These are phyloP conservation scores for Aspergillus ellipticus DNA, from an alignment of 495 filamentous ascomycete species.

Conservation along the genomic window DNA sequence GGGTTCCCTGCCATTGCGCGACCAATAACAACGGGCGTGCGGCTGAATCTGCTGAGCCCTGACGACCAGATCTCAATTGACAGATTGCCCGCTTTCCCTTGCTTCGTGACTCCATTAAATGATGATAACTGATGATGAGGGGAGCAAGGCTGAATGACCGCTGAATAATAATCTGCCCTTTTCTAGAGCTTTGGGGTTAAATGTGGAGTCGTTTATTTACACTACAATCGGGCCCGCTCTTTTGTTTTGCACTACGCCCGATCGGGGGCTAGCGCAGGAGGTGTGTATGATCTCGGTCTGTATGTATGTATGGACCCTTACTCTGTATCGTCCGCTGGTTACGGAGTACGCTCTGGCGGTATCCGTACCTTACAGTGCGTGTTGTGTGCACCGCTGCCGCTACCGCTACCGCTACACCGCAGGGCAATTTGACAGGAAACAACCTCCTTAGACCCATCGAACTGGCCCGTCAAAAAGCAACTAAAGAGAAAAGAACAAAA, in stretches of 20 bases:
- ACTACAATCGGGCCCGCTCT: conserved; percentile 20
- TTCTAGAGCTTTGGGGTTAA: conserved; percentile 18
- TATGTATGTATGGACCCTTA: conserved; percentile 9
- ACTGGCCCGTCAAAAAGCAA: conserved; percentile 2
- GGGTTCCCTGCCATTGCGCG: not conserved
- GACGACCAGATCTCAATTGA: not conserved
- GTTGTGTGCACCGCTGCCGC: not conserved
- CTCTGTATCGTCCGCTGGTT: conserved; percentile 3
- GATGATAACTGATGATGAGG: not conserved
- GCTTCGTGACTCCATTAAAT: not conserved
- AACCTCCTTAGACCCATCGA: not conserved
- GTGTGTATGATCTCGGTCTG: conserved; percentile 3
- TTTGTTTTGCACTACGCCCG: conserved; percentile 6
- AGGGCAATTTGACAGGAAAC: not conserved
- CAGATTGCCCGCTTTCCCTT: not conserved
- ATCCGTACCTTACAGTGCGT: not conserved
- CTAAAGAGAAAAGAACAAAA: conserved; percentile 4
- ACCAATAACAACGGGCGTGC: too few species aligned
- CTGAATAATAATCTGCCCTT: conserved; percentile 4
- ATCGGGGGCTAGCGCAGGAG: not conserved
- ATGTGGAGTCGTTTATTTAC: conserved; percentile 27
- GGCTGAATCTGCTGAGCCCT: not conserved
- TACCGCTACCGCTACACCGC: too few species aligned
- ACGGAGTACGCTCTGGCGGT: not conserved
- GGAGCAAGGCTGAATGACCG: not conserved